Base-by-base conservation (phyloP, 202 grass and related monocot genomes). In the Thinopyrum obtusiflorum region DNA sequence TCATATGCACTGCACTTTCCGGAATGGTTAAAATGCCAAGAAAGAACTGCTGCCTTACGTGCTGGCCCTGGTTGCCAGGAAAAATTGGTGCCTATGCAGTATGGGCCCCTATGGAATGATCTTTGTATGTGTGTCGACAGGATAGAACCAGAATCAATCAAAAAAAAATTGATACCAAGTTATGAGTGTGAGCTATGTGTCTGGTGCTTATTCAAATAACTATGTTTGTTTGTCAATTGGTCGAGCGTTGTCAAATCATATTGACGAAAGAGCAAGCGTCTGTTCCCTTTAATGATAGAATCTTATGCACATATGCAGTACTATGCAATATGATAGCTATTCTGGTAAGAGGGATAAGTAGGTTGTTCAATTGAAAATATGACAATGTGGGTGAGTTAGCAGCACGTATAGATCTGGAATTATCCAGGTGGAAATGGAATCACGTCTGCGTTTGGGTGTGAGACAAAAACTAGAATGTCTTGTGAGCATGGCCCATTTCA, bases 401-500 rank as follows among this genome's bases (percentile, higher is more conserved):
- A 57, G 5, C 23, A 80, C 2, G 73, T 21, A 57, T 36, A 25
- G 17, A 20, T 26, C 15, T 23, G 15, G 65, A 84, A 57, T 83
- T 88, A 78, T 76, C 53, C 27, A 64, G 61, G 29, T 72, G 14
- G 26, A 49, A 49, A 49, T 49, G 46, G 46, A 79, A 42, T 73
- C 53, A 24, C 15, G 23, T 74, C 24, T 44, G 11, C 2, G 10
- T 31, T 20, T 74, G 59, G 10, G 24, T 0, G 1, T 62, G 24
- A 74, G 8, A 31, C 18, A 46, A 83, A 29, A 63, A 73, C 11
- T 83, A 28, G 24, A 28, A 29, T 73, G 1, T 36, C 0, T 49
- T 64, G 65, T 84, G 11, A 73, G 29, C 51, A 26, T 78, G 36
- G 8, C 9, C 65, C n/a, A 78, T 69, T 80, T 74, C 55, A 0